phyloP scores from a whole-genome alignment of 352 stramenopile genomes.

The Saprolegnia parasitica region DNA sequence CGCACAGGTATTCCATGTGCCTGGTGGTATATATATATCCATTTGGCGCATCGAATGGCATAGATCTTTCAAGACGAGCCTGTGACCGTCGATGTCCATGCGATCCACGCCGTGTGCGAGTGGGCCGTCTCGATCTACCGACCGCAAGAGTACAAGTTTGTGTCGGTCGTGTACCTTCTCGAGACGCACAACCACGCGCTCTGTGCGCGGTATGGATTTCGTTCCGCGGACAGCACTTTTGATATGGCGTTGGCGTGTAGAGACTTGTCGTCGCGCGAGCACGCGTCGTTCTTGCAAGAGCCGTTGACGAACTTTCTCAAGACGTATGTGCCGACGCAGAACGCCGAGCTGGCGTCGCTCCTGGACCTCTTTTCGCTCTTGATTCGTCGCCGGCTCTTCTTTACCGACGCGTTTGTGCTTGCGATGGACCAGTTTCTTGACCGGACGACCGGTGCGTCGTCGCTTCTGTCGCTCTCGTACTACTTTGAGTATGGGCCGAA shows the following conservation, averaged over 20 bases:
- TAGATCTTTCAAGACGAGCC: conserved; percentile 27
- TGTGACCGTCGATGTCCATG: conserved; percentile 56
- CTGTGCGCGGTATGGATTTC: conserved; percentile 31
- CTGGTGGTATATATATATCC: not conserved
- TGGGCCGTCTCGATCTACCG: conserved; percentile 79
- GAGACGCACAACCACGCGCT: conserved; percentile 76
- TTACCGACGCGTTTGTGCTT: conserved; percentile 15
- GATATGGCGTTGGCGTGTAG: conserved; percentile 38
- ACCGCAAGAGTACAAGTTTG: conserved; percentile 73
- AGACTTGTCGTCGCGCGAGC: conserved; percentile 24
- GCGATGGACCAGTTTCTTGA: not conserved
- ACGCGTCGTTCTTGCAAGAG: conserved; percentile 45
- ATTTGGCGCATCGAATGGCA: not conserved
- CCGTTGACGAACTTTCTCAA: conserved; percentile 68
- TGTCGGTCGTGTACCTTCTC: conserved; percentile 69
- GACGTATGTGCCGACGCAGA: conserved; percentile 63
- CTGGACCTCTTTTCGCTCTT: conserved; percentile 26
- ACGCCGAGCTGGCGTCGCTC: conserved; percentile 15
- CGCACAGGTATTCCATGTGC: not conserved
- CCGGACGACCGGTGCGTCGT: not conserved
- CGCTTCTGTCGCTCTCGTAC: conserved; percentile 67
- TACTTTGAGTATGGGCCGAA: conserved; percentile 70
- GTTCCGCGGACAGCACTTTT: not conserved
- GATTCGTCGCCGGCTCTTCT: conserved; percentile 26
- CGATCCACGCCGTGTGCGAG: conserved; percentile 72